phyloP scores from a whole-genome alignment of 2,329 filamentous ascomycete species.

The Chaetomium strumarium region DNA sequence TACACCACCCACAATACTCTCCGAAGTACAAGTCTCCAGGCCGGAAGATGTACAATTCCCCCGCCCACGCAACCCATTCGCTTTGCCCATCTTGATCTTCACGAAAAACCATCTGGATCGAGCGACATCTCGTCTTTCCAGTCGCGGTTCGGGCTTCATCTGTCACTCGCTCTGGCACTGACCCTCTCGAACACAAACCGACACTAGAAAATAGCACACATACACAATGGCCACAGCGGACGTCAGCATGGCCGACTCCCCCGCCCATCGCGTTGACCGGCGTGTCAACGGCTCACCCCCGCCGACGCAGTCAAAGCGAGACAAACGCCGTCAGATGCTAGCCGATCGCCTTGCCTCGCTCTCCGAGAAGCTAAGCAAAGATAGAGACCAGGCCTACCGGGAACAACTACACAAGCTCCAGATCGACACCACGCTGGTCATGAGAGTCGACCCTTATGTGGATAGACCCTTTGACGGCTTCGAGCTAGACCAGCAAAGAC shows the following conservation, averaged over 20 bases:
- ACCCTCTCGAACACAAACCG: not conserved
- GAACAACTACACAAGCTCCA: constrained; percentile 90
- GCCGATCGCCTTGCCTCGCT: constrained; percentile 72
- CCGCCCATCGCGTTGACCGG: constrained; percentile 23
- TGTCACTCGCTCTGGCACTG: constrained; percentile 2
- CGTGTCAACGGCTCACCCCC: constrained; percentile 28
- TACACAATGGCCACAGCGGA: constrained; percentile 25
- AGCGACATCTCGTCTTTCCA: not conserved
- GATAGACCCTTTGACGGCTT: constrained; percentile 41
- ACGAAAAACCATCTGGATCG: not conserved
- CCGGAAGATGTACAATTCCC: not conserved
- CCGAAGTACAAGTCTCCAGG: not conserved
- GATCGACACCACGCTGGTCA: constrained; percentile 79
- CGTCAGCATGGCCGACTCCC: constrained; percentile 20
- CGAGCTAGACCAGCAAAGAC: constrained; percentile 37
- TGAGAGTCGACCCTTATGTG: constrained; percentile 76
- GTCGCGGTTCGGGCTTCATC: not conserved
- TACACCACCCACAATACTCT: not conserved
- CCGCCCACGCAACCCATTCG: not conserved
- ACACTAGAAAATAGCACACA: not conserved
- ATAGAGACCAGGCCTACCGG: constrained; percentile 78
- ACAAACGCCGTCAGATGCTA: constrained; percentile 80
- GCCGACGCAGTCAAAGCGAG: constrained; percentile 66
- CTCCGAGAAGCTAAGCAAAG: constrained; percentile 69
- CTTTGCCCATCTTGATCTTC: not conserved